Base-by-base conservation (phyloP, 768 basidiomycete genomes). In the Leucosporidium scottii region DNA sequence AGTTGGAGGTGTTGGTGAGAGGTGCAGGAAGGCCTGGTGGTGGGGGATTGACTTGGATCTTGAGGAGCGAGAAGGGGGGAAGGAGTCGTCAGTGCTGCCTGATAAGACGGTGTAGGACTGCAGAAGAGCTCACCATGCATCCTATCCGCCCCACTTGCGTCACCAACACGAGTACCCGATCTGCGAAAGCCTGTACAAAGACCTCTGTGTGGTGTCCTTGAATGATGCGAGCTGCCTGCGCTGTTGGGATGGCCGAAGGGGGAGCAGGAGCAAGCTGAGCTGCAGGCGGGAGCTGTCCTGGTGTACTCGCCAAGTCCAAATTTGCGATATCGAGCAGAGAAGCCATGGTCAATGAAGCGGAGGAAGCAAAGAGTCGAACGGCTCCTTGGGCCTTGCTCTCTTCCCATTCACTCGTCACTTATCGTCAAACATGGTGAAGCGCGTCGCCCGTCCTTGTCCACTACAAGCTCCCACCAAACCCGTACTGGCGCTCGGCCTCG, bases 91-190 rank as follows among this genome's bases (percentile, higher is more conserved):
- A n/a, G 51, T 53, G 51, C n/a, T 53, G 51, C 6, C n/a, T 9
- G 12, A 21, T 47, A 21, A 15, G 62, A 15, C 13, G 57, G 4
- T 20, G 68, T 25, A 31, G n/a, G 25, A 17, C 10, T 10, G 15
- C 15, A 44, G 39, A n/a, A 20, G 2, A 30, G 68, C 79, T 77
- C 76, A 94, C 92, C 80, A 98, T 76, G 75, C 83, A 86, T 64
- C 93, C 93, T 18, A 94, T 87, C 84, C 92, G 93, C 49, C 90
- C 89, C 68, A 91, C 77, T 78, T 98, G 93, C 1, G 91, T 93
- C 62, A 97, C 82, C 28, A 96, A 81, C n/a, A 96, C 86, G 25
- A 98, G 81, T 18, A 85, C 80, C 30, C 91, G 83, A 79, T 97
- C 93, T 62, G 84, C 83, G 76, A 85, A 98, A 0, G 81, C 80